A percentile compares a stretch with the other conserved stretches of the same genome.
Conservation (phyloP, 177 flowering plant species). For the Vitis hybrid region DNA sequence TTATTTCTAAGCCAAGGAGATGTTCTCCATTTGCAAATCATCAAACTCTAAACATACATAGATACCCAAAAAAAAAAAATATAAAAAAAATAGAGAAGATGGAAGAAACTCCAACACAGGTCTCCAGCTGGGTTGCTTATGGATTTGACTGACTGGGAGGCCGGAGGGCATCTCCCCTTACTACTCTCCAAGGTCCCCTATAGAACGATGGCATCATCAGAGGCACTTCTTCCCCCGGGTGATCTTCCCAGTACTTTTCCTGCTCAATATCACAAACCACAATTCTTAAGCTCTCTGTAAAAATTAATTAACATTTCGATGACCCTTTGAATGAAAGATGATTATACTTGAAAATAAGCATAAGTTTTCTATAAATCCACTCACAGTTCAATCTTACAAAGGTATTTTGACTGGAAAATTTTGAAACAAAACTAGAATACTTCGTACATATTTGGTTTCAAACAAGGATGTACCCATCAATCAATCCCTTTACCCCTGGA, state of each 20-base stretch:
- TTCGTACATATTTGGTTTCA: too few species aligned
- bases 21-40: too few species aligned
- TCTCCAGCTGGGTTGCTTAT: not conserved
- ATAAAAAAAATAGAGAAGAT: not conserved
- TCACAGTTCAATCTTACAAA: too few species aligned
- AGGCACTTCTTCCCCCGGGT: slow-evolving; percentile 82
- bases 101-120: not conserved
- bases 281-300: not conserved
- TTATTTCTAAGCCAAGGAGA: too few species aligned
- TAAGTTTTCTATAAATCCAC: too few species aligned
- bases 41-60: too few species aligned
- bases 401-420: too few species aligned
- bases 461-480: too few species aligned
- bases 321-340: not conserved
- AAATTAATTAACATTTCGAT: not conserved
- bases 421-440: too few species aligned
- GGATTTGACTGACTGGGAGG: slow-evolving; percentile 28
- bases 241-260: slow-evolving; percentile 96
- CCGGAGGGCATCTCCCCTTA: slow-evolving; percentile 37
- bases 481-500: too few species aligned
- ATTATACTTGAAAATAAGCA: too few species aligned
- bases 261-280: slow-evolving; percentile 27
- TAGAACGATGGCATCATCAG: slow-evolving; percentile 78
- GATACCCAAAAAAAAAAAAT: too few species aligned
- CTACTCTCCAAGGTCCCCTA: slow-evolving; percentile 80